phyloP scores from a whole-genome alignment of 2,329 filamentous ascomycete species.

The Neonectria faginata region DNA sequence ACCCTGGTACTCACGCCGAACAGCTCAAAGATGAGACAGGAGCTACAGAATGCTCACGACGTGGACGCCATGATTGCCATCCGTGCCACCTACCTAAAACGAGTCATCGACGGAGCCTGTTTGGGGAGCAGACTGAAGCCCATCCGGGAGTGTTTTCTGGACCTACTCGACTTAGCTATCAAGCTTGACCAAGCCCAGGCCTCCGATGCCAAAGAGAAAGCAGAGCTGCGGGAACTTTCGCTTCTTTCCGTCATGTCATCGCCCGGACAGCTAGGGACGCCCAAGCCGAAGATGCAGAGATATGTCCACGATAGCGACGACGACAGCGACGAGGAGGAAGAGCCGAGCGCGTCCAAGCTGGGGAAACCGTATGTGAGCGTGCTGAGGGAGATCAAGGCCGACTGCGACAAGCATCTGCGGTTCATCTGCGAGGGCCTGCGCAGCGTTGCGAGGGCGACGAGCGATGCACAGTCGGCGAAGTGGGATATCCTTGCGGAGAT shows the following conservation, averaged over 20 bases:
- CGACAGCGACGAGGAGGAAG: constrained; percentile 50
- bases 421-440: constrained; percentile 81
- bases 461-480: constrained; percentile 67
- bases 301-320: constrained; percentile 47
- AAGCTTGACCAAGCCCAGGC: constrained; percentile 72
- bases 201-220: constrained; percentile 51
- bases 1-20: constrained; percentile 76
- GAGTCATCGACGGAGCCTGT: constrained; percentile 75
- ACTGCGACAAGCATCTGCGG: constrained; percentile 73
- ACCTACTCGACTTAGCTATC: constrained; percentile 80
- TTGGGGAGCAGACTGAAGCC: constrained; percentile 75
- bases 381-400: constrained; percentile 67
- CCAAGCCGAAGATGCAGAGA: constrained; percentile 36
- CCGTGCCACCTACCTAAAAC: constrained; percentile 73
- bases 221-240: constrained; percentile 51
- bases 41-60: constrained; percentile 72
- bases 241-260: constrained; percentile 36
- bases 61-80: constrained; percentile 83
- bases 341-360: constrained; percentile 17
- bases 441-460: constrained; percentile 79
- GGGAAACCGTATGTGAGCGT: constrained; percentile 62
- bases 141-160: constrained; percentile 79
- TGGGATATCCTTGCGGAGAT: constrained; percentile 89
- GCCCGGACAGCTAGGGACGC: constrained; percentile 33
- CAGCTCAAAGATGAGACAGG: constrained; percentile 64